phyloP scores from a whole-genome alignment of 2,329 filamentous ascomycete species.

The Neofusicoccum sp. region DNA sequence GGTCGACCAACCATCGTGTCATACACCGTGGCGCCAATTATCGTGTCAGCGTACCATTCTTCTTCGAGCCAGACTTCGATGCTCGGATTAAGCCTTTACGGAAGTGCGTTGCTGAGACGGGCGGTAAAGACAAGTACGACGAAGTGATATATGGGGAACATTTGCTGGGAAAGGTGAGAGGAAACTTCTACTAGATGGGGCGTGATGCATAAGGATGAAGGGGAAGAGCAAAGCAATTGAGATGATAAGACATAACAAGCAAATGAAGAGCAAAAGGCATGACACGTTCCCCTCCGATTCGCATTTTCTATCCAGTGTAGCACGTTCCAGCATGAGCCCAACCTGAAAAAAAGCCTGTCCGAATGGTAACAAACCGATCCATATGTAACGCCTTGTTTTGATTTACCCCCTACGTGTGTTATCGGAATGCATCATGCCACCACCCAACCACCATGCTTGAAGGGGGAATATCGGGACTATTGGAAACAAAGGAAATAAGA shows the following conservation, averaged over 20 bases:
- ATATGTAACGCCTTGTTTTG: conserved; percentile 9
- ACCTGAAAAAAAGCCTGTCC: conserved; percentile 3
- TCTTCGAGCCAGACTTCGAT: conserved; percentile 49
- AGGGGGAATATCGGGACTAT: conserved; percentile 13
- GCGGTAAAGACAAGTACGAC: conserved; percentile 30
- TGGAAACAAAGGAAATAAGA: conserved; percentile 6
- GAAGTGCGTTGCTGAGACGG: conserved; percentile 37
- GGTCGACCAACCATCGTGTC: conserved; percentile 46
- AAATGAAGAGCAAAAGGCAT: background rate
- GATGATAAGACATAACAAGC: background rate
- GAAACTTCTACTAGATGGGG: conserved; percentile 38
- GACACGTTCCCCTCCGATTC: conserved; percentile 1
- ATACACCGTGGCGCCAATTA: conserved; percentile 41
- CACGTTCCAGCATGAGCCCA: conserved; percentile 6
- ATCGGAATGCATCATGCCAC: conserved; percentile 11
- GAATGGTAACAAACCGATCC: conserved; percentile 1
- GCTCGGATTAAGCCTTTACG: conserved; percentile 38
- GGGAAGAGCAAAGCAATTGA: background rate
- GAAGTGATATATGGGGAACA: conserved; percentile 43
- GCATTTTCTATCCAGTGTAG: conserved; percentile 12
- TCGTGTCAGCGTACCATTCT: conserved; percentile 48
- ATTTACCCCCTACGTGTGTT: conserved; percentile 13
- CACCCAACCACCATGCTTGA: conserved; percentile 11
- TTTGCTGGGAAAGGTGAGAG: conserved; percentile 41
- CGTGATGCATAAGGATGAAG: too few relatives aligned